Base-by-base conservation (phyloP, 352 stramenopile species). In the Sclerospora graminicola region DNA sequence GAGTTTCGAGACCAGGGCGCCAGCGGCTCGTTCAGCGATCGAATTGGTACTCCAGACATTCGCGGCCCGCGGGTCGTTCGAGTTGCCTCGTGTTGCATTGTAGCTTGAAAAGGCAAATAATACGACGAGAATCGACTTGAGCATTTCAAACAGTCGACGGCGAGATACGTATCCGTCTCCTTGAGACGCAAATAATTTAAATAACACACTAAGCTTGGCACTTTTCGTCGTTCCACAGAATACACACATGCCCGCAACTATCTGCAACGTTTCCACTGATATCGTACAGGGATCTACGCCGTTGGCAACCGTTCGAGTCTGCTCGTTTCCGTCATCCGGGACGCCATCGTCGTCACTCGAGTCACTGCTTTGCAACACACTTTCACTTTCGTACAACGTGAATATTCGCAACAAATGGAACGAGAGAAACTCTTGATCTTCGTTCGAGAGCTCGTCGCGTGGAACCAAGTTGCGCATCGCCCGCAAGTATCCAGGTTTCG, bases 201-300 rank as follows among this genome's bases (percentile, higher is more conserved):
- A 96, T 9, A 94, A 42, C 9, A 89, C 78, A 1, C 82, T 73
- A 1, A 98, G 73, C 50, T 98, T 98, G 1, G 73, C 75, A 54
- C 88, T 97, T 54, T 98, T 98, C 9, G 90, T 96, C 2, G 88
- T 95, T 9, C 82, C 86, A 45, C 89, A 97, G 31, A 98, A 84
- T 13, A 98, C 74, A 39, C 83, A 94, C 57, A 98, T 73, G 4
- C 90, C 95, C 32, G 74, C 65, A 6, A 83, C 44, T 6, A 93
- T 40, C 26, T 87, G 71, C 6, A 89, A 47, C 18, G 64, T 86
- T 21, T 84, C 74, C 6, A 93, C 81, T 0, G 81, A 80, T 45
- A 79, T 85, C 1, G 61, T 67, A 47, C 42, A 66, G 41, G 62
- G 60, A 0, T 45, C 48, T 5, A 51, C 43, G 4, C 56, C 59